These are phyloP conservation scores for Dissophora ornata DNA, from an alignment of 192 early-diverging fungal species.

Conservation along the genomic window DNA sequence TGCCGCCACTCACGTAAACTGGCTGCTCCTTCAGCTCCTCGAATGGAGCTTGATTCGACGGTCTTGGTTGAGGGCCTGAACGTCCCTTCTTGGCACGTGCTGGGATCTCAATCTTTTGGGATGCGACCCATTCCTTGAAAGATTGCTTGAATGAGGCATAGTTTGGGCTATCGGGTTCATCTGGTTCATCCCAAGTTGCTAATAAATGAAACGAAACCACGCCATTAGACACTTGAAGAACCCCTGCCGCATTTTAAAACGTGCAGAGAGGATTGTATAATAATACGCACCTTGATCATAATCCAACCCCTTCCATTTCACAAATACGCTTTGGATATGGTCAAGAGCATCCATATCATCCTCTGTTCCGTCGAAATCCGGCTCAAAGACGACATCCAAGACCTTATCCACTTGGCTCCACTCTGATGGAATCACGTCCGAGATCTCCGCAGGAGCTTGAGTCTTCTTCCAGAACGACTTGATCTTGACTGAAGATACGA, in stretches of 20 bases:
- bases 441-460: constrained; percentile 16
- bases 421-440: constrained; percentile 36
- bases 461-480: constrained; percentile 43
- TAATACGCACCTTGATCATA: constrained; percentile 65
- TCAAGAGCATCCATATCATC: constrained; percentile 46
- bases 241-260: too few species aligned
- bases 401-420: constrained; percentile 58
- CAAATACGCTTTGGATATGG: constrained; percentile 63
- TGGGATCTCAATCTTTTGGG: constrained; percentile 52
- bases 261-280: too few species aligned
- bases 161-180: constrained; percentile 29
- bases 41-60: constrained; percentile 48
- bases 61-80: constrained; percentile 25
- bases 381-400: constrained; percentile 53
- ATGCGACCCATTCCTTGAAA: constrained; percentile 50
- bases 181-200: constrained; percentile 58
- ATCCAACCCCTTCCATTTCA: constrained; percentile 72
- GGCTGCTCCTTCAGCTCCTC: constrained; percentile 67
- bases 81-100: constrained; percentile 45
- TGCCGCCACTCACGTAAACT: constrained; percentile 61
- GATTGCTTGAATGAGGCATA: constrained; percentile 54
- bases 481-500: constrained; percentile 33
- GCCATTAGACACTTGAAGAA: too few species aligned
- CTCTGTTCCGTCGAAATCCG: constrained; percentile 25
- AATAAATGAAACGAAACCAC: background rate